phyloP scores from a whole-genome alignment of 371 early-diverging fungal species.

The Mortierella sp. region DNA sequence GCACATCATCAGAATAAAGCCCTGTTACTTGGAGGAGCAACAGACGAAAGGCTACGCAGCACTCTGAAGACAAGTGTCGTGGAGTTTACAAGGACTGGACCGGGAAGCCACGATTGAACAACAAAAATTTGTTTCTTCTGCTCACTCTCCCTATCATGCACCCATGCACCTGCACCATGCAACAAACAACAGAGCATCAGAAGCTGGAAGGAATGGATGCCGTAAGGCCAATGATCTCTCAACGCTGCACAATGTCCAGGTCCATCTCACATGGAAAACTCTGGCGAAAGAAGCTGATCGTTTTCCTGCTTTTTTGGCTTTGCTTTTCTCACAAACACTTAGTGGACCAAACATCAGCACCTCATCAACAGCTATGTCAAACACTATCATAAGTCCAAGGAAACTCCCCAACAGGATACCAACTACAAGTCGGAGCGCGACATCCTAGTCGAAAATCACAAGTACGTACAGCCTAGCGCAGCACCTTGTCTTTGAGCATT shows the following conservation, averaged over 20 bases:
- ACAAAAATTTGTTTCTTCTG: background rate
- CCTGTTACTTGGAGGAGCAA: no score
- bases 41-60: no score
- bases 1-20: no score
- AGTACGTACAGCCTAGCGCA: slow-evolving; percentile 49
- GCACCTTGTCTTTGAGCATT: background rate
- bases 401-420: slow-evolving; percentile 1
- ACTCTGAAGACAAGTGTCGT: no score
- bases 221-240: slow-evolving; percentile 7
- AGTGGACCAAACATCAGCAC: slow-evolving; percentile 35
- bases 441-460: slow-evolving; percentile 70
- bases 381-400: slow-evolving; percentile 5
- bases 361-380: slow-evolving; percentile 33
- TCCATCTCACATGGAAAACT: no score
- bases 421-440: slow-evolving; percentile 61
- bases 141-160: background rate
- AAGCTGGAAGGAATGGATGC: slow-evolving; percentile 26
- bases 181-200: slow-evolving; percentile 14
- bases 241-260: background rate
- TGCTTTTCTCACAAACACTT: background rate
- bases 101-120: no score
- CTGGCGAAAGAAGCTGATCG: background rate
- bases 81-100: no score
- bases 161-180: no score
- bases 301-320: background rate